A percentile compares a stretch with the other conserved stretches of the same genome.
phyloP scores from a whole-genome alignment of 495 filamentous ascomycete genomes.

The Lasiosphaeria ovina region DNA sequence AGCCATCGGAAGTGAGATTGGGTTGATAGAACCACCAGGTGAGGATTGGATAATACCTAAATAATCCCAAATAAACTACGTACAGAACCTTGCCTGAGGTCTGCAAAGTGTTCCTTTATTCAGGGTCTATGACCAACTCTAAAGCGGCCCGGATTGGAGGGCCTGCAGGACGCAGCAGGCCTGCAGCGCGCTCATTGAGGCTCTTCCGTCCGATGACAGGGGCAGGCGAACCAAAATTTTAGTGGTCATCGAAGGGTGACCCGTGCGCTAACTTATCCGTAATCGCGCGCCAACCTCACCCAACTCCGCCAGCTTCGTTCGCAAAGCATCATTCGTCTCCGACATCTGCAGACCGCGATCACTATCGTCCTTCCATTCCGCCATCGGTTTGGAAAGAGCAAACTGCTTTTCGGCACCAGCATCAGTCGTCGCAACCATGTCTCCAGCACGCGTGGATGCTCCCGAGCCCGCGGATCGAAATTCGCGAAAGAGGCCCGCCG shows the following conservation, averaged over 20 bases:
- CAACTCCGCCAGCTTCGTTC: background rate
- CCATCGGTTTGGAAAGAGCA: too few species aligned
- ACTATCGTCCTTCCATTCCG: too few species aligned
- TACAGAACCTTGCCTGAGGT: too few species aligned
- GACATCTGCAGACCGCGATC: background rate
- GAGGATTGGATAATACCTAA: too few species aligned
- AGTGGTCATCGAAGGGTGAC: background rate
- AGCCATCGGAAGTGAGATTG: too few species aligned
- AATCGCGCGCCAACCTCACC: background rate
- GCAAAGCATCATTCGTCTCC: background rate
- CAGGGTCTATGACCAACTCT: too few species aligned
- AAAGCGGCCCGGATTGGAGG: background rate
- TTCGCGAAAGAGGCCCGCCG: conserved; percentile 29
- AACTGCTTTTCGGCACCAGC: too few species aligned
- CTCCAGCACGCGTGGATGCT: conserved; percentile 15
- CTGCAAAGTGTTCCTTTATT: too few species aligned
- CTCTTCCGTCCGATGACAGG: background rate
- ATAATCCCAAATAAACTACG: too few species aligned
- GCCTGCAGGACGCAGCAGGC: background rate
- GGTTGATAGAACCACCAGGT: too few species aligned
- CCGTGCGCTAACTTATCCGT: background rate
- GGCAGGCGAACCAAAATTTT: background rate
- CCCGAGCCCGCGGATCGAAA: conserved; percentile 15
- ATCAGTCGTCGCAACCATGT: conserved; percentile 1
- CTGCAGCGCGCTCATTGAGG: background rate